These are phyloP conservation scores for Penicillium verrucosum DNA, from an alignment of 2,329 filamentous ascomycete genomes.

Conservation along the genomic window DNA sequence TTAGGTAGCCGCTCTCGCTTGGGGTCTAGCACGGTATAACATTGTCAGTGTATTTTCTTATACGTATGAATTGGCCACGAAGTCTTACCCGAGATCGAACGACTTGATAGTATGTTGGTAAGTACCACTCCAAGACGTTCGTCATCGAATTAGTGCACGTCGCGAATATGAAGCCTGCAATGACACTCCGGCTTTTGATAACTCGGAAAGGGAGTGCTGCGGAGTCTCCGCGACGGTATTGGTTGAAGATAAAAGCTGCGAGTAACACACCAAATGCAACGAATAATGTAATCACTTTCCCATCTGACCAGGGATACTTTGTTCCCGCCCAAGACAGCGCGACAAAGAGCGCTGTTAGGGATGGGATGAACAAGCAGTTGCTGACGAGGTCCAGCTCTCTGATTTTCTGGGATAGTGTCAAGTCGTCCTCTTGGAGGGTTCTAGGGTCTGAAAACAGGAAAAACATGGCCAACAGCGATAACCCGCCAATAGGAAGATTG, in stretches of 20 bases:
- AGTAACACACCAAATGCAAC: background rate
- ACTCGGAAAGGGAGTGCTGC: slow-evolving; percentile 36
- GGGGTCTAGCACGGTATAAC: slow-evolving; percentile 9
- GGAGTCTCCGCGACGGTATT: background rate
- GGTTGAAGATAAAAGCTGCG: background rate
- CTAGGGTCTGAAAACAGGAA: slow-evolving; percentile 22
- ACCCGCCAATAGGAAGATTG: slow-evolving; percentile 31
- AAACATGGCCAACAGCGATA: slow-evolving; percentile 17
- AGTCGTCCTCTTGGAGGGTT: background rate
- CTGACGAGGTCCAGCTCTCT: slow-evolving; percentile 31
- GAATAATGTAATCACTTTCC: background rate
- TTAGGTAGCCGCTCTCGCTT: slow-evolving; percentile 26
- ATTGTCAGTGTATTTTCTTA: slow-evolving; percentile 5
- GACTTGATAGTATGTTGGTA: slow-evolving; percentile 38
- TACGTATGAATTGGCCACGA: slow-evolving; percentile 3
- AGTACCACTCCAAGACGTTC: slow-evolving; percentile 28
- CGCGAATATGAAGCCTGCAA: slow-evolving; percentile 25
- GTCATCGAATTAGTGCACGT: slow-evolving; percentile 23
- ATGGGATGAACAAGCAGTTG: background rate
- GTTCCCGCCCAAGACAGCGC: background rate
- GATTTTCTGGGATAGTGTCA: slow-evolving; percentile 26
- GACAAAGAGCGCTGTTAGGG: background rate
- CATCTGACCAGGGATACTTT: background rate
- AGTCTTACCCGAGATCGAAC: slow-evolving; percentile 21
- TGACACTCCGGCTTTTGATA: slow-evolving; percentile 28